A percentile compares a stretch with the other conserved stretches of the same genome.
phyloP scores from a whole-genome alignment of 1,284 basidiomycete genomes.

The Anthracocystis walkeri region DNA sequence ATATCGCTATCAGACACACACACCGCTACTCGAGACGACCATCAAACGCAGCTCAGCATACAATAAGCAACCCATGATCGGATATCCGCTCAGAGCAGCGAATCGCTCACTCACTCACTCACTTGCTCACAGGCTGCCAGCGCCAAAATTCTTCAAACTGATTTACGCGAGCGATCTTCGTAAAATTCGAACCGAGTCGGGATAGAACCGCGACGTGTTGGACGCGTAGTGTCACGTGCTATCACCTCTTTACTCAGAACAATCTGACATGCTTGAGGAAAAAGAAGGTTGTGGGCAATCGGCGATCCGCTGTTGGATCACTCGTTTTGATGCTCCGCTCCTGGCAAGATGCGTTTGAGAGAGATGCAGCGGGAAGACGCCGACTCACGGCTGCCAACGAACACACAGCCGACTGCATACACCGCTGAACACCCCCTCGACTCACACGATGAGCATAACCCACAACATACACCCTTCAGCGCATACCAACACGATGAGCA shows the following conservation, averaged over 20 bases:
- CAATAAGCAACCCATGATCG: too few relatives aligned
- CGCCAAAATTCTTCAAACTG: slow-evolving; percentile 1
- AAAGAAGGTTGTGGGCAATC: slow-evolving; percentile 2
- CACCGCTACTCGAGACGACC: too few relatives aligned
- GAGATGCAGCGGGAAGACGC: not conserved
- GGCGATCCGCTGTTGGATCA: not conserved
- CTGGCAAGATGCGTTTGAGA: not conserved
- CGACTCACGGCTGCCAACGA: not conserved
- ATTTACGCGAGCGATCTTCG: slow-evolving; percentile 22
- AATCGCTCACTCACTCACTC: not conserved
- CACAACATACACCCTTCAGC: not conserved
- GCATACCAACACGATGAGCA: not conserved
- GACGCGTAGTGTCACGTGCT: slow-evolving; percentile 31
- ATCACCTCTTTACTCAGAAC: not conserved
- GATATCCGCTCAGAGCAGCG: not conserved
- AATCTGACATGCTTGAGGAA: not conserved
- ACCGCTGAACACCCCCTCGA: not conserved
- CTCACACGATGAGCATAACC: too few relatives aligned
- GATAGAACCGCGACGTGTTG: slow-evolving; percentile 24
- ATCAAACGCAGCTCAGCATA: too few relatives aligned
- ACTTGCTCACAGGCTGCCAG: not conserved
- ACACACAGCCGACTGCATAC: not conserved
- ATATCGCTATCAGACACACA: too few relatives aligned
- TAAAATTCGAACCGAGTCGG: not conserved
- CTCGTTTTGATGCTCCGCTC: slow-evolving; percentile 1